Percentiles rank a stretch among this genome's conserved stretches.
phyloP scores from a whole-genome alignment of 2,329 filamentous ascomycete species.

The Pseudodiploospora longispora region DNA sequence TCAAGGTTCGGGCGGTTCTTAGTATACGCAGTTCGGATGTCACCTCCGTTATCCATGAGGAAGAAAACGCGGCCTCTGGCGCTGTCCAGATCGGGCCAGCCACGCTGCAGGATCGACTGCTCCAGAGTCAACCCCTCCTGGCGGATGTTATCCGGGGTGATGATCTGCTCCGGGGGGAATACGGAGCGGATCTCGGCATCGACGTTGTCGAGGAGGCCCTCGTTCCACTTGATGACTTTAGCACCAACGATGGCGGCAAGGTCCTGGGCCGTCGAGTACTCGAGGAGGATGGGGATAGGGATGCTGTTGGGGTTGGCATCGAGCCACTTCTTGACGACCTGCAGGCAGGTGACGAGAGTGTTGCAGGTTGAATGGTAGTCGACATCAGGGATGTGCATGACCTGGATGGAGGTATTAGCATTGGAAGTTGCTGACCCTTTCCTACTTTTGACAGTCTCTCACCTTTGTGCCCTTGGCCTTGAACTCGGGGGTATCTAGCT shows the following conservation, averaged over 20 bases:
- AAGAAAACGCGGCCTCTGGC: constrained; percentile 39
- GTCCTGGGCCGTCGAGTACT: constrained; percentile 33
- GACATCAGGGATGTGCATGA: constrained; percentile 42
- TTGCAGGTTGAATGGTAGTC: constrained; percentile 38
- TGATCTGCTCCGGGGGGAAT: constrained; percentile 30
- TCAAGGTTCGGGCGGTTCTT: constrained; percentile 25
- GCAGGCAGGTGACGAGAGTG: constrained; percentile 36
- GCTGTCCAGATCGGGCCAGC: constrained; percentile 39
- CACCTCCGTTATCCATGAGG: constrained; percentile 41
- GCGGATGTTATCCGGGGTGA: constrained; percentile 39
- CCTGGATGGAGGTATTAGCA: constrained; percentile 3
- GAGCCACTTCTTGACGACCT: constrained; percentile 35
- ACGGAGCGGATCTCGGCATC: constrained; percentile 39
- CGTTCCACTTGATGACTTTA: constrained; percentile 33
- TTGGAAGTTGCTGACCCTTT: no score
- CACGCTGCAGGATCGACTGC: constrained; percentile 33
- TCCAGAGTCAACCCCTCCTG: constrained; percentile 33
- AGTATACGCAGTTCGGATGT: constrained; percentile 31
- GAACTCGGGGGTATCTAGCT: constrained; percentile 29
- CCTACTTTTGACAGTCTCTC: no score
- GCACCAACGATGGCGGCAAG: constrained; percentile 22
- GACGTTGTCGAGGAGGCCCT: constrained; percentile 31
- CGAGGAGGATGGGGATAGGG: constrained; percentile 40
- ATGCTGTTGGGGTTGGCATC: constrained; percentile 33
- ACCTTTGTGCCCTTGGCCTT: constrained; percentile 34